Evolutionary conservation across 306 rosid genomes (phyloP), one percentile per base, ranked within the genome.

Genomic region (Luffa aegyptiaca): DNA sequence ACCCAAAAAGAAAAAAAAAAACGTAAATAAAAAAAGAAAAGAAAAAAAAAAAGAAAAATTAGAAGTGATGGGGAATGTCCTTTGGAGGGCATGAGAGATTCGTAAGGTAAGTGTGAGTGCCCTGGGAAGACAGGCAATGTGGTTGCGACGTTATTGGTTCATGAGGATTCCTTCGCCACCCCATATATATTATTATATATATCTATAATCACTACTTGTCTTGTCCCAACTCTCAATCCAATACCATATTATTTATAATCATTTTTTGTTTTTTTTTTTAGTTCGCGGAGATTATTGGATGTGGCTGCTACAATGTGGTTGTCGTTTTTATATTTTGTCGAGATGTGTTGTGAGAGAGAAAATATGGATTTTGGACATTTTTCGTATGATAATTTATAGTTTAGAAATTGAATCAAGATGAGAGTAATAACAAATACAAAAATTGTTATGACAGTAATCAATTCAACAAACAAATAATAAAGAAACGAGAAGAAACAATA

Each of bases 131-230:
- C 36, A 80, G 87, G 87, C 86, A 82, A 41, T 33, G 48, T 78
- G 80, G 82, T 58, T 75, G 86, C 20, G 86, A 86, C 84, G 74
- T 84, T 77, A 39, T 69, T 70, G 84, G 76, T 75, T 63, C 65
- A 31, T 75, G 10, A 41, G 52, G 77, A 81, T 44, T 75, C 55
- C 36, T 44, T 44, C 36, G 3, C 75, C 52, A 8, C 10, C 76
- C 14, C 36, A 9, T 18, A 59, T 14, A 33, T 6, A 26, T 26
- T 26, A 26, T 26, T 26, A 26, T 26, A 26, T 26, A 26, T 17
- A 13, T 63, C 8, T n/a, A 3, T 36, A 37, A 16, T 64, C 45
- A 6, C 71, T 16, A 2, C 12, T 64, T 37, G 13, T 64, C 72
- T 36, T 65, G 2, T 37, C 73, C 46, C 1, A 36, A 2, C 21